Evolutionary conservation across 352 stramenopile genomes (phyloP), one percentile per base, ranked within the genome.

Genomic region (Globisporangium viniferum): DNA sequence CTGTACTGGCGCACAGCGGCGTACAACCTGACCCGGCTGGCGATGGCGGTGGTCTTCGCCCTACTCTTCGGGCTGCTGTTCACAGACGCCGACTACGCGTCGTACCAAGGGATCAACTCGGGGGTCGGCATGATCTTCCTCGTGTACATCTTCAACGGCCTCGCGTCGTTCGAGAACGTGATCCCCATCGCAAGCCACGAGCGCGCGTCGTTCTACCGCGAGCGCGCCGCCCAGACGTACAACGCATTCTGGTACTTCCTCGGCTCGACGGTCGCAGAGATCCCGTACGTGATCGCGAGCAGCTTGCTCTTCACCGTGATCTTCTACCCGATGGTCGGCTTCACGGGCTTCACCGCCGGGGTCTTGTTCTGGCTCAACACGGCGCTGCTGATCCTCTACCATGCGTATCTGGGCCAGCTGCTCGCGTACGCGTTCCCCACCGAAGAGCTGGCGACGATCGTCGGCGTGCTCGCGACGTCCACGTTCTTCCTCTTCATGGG

Each of bases 1-100:
- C 84, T 92, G 65, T 95, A 97, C 71, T 97, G 82, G 83, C 79
- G 92, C 18, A 93, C 81, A n/a, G 88, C 91, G 31, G 78, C 79
- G 64, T 98, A 98, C 74, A 97, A 95, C 74, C 60, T 91, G 9
- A 83, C 84, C 4, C 80, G 91, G n/a, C 60, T 88, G 2, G 65
- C 86, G 14, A 74, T 86, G 20, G 39, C 78, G 3, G 36, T 79
- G 6, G 64, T 78, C 12, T 29, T 86, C 9, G 68, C 68, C 7
- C 27, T 80, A 33, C 56, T 80, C 1, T 79, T 81, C 44, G 84
- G 81, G 0, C 57, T 91, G 31, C 55, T 84, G 1, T 92, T 80
- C 64, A 33, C 78, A 9, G 72, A 69, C 22, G 69, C 74, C 27
- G 69, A 82, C 15, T 88, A 80, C 61, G 73, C 53, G 5, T 81